phyloP scores from a whole-genome alignment of 768 basidiomycete species.

The Boletus tomentosulus region DNA sequence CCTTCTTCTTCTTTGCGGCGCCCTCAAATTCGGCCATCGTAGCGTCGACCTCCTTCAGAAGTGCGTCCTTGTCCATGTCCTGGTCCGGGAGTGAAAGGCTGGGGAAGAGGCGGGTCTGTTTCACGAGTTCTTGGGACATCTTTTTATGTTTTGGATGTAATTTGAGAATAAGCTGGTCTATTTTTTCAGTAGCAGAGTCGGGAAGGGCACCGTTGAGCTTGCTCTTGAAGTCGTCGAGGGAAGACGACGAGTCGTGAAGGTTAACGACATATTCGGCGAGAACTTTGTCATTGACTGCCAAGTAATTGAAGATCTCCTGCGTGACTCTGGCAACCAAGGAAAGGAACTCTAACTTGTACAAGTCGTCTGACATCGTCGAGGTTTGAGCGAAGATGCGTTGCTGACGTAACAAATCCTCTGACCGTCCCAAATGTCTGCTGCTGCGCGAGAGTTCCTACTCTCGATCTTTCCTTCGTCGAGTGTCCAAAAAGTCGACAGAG shows the following conservation, averaged over 20 bases:
- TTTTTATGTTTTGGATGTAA: slow-evolving; percentile 97
- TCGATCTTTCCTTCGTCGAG: slow-evolving; percentile 23
- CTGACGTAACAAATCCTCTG: slow-evolving; percentile 18
- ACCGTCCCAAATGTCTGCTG: not conserved
- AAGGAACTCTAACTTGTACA: slow-evolving; percentile 91
- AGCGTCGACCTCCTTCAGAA: slow-evolving; percentile 87
- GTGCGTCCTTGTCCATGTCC: slow-evolving; percentile 66
- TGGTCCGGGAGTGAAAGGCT: slow-evolving; percentile 81
- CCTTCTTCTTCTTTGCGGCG: slow-evolving; percentile 57
- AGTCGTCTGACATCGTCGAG: slow-evolving; percentile 64
- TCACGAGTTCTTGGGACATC: slow-evolving; percentile 39
- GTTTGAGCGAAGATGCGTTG: slow-evolving; percentile 1
- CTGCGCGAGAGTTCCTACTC: slow-evolving; percentile 24
- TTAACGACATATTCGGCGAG: slow-evolving; percentile 93
- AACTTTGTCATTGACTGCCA: slow-evolving; percentile 82
- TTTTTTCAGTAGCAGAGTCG: slow-evolving; percentile 84
- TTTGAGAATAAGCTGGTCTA: slow-evolving; percentile 90
- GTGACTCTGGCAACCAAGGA: slow-evolving; percentile 89
- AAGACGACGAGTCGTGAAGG: slow-evolving; percentile 81
- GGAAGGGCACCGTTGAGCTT: slow-evolving; percentile 81
- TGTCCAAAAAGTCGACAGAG: slow-evolving; percentile 11
- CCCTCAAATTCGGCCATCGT: slow-evolving; percentile 73
- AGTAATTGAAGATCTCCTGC: slow-evolving; percentile 89
- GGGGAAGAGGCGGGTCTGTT: slow-evolving; percentile 83
- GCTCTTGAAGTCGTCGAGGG: slow-evolving; percentile 73